Conservation (phyloP, 2,329 filamentous ascomycete species). For the Aureobasidium melanogenum region DNA sequence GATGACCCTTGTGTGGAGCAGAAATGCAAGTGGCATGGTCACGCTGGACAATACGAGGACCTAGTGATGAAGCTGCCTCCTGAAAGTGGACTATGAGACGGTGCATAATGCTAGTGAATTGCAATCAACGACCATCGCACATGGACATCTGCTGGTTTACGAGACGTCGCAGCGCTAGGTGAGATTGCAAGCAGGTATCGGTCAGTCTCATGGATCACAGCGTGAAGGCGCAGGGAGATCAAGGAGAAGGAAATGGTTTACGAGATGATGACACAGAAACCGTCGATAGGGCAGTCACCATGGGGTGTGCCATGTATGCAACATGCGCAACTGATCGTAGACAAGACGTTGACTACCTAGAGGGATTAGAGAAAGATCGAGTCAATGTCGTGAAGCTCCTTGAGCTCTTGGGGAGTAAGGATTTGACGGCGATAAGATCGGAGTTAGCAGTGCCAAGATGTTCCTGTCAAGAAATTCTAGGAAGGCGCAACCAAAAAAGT, state of each 20-base stretch:
- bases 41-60: neutral
- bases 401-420: neutral
- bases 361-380: no score
- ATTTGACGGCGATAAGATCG: neutral
- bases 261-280: no score
- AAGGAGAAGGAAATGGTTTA: no score
- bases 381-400: no score
- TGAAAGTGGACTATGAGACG: neutral
- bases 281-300: no score
- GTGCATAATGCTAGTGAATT: neutral
- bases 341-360: no score
- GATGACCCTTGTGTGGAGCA: neutral
- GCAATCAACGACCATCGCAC: neutral
- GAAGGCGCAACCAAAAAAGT: conserved; percentile 1
- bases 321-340: no score
- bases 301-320: no score
- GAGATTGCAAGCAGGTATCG: neutral
- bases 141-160: no score
- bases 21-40: no score
- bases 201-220: neutral
- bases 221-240: no score
- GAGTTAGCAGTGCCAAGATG: neutral
- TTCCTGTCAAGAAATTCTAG: conserved; percentile 7
- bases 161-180: neutral
- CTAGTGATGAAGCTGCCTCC: neutral